These are phyloP conservation scores for Backusella luteola DNA, from an alignment of 192 early-diverging fungal species.

Conservation along the genomic window DNA sequence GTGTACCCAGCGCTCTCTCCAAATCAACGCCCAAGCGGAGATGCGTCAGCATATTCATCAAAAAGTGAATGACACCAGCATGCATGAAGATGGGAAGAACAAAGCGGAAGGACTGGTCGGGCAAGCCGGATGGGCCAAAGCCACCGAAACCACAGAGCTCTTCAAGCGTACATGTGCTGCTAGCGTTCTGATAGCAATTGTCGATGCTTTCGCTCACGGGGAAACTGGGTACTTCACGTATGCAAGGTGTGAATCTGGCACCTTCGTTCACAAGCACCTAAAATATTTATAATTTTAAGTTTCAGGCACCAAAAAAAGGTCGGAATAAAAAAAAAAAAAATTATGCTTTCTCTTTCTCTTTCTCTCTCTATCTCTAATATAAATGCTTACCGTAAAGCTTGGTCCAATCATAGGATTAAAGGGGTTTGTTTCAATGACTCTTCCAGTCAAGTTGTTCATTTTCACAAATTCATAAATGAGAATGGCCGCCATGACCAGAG, in stretches of 20 bases:
- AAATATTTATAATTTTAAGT: not conserved
- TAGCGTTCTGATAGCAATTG: not conserved
- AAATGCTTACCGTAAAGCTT: constrained; percentile 39
- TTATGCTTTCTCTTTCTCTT: not conserved
- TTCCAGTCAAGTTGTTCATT: constrained; percentile 60
- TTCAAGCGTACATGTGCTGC: constrained; percentile 48
- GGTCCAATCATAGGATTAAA: constrained; percentile 87
- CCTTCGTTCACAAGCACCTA: constrained; percentile 66
- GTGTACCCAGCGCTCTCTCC: constrained; percentile 76
- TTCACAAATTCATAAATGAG: constrained; percentile 54
- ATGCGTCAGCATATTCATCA: constrained; percentile 77
- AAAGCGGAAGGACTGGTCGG: constrained; percentile 80
- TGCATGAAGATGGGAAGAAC: constrained; percentile 80
- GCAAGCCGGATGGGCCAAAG: constrained; percentile 39
- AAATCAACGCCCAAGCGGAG: constrained; percentile 66
- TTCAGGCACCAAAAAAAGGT: not conserved
- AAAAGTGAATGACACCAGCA: constrained; percentile 73
- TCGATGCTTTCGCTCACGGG: constrained; percentile 21
- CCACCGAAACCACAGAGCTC: constrained; percentile 63
- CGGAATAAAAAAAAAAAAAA: constrained; percentile 4
- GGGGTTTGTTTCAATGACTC: constrained; percentile 61
- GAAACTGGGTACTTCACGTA: constrained; percentile 47
- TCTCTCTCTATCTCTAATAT: not conserved
- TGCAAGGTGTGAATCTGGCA: constrained; percentile 84
- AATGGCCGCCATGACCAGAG: constrained; percentile 42